Conservation (phyloP, 208 protist genomes). For the Phytomonas sp. region DNA sequence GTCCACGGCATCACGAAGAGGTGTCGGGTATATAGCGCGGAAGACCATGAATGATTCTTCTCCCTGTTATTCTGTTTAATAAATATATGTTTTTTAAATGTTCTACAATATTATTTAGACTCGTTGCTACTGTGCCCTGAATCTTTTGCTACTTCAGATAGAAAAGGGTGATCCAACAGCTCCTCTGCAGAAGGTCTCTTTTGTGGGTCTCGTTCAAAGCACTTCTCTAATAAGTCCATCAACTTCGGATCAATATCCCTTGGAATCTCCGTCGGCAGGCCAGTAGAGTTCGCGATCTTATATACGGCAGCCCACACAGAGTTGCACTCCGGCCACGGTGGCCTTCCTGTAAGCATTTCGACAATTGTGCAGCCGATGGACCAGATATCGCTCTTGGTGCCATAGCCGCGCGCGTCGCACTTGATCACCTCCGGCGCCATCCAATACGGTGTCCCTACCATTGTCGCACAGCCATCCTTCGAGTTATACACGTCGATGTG, state of each 20-base stretch:
- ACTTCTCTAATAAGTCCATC: slow-evolving; percentile 64
- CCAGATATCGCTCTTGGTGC: slow-evolving; percentile 91
- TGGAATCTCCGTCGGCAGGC: slow-evolving; percentile 78
- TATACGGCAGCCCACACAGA: slow-evolving; percentile 83
- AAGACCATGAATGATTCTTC: too few species aligned
- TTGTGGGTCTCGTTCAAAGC: slow-evolving; percentile 77
- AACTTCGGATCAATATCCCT: slow-evolving; percentile 60
- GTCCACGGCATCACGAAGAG: neutral
- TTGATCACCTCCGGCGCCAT: slow-evolving; percentile 91
- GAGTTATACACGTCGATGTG: slow-evolving; percentile 75
- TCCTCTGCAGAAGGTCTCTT: slow-evolving; percentile 52
- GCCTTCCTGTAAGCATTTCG: slow-evolving; percentile 89
- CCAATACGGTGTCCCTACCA: slow-evolving; percentile 88
- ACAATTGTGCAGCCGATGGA: slow-evolving; percentile 91
- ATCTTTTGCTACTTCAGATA: slow-evolving; percentile 23
- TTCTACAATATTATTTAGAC: neutral
- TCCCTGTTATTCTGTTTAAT: neutral
- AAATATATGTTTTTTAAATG: slow-evolving; percentile 4
- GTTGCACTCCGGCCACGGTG: slow-evolving; percentile 87
- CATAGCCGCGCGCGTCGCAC: slow-evolving; percentile 84
- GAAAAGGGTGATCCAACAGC: slow-evolving; percentile 65
- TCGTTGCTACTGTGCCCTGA: neutral
- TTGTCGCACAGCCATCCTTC: slow-evolving; percentile 66
- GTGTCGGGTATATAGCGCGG: neutral
- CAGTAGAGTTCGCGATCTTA: slow-evolving; percentile 81